Evolutionary conservation across 2,329 filamentous ascomycete genomes (phyloP).

Genomic region (Colletotrichum incanum): DNA sequence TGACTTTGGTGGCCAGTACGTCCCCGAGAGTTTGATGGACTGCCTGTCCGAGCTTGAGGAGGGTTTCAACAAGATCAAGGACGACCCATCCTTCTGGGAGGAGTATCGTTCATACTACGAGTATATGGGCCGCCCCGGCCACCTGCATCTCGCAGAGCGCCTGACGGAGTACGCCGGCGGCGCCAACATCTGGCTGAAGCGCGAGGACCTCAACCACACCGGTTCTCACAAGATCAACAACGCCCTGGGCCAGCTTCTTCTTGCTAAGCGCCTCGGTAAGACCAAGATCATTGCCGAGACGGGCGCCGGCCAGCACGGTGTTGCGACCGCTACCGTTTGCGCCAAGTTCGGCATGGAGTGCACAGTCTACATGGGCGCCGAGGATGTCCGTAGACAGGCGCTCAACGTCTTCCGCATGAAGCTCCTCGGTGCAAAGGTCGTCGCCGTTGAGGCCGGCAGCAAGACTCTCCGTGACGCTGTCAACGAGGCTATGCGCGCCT

Average conservation of each 20-base stretch:
- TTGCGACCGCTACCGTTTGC: slow-evolving; percentile 96
- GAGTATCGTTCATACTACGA: slow-evolving; percentile 97
- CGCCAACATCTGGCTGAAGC: slow-evolving; percentile 97
- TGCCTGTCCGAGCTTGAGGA: slow-evolving; percentile 91
- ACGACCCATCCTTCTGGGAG: slow-evolving; percentile 95
- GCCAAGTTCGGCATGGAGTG: slow-evolving; percentile 99
- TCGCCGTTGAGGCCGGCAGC: slow-evolving; percentile 93
- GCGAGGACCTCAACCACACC: slow-evolving; percentile 97
- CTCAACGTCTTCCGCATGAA: slow-evolving; percentile 99
- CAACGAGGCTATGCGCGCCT: slow-evolving; percentile 94
- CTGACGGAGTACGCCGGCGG: slow-evolving; percentile 91
- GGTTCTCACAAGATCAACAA: slow-evolving; percentile 99
- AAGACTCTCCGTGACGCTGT: slow-evolving; percentile 89
- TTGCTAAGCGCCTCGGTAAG: slow-evolving; percentile 91
- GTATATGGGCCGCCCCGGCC: slow-evolving; percentile 96
- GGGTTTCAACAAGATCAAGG: slow-evolving; percentile 89
- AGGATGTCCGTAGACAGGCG: slow-evolving; percentile 95
- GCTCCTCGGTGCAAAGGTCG: slow-evolving; percentile 91
- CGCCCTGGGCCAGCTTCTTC: slow-evolving; percentile 90
- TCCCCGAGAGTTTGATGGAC: slow-evolving; percentile 98
- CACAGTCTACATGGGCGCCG: slow-evolving; percentile 98
- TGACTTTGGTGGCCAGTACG: slow-evolving; percentile 97
- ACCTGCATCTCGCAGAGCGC: slow-evolving; percentile 89
- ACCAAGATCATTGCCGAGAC: slow-evolving; percentile 98
- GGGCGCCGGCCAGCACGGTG: slow-evolving; percentile 96